Evolutionary conservation across 1,139 yeast genomes (phyloP).

Genomic region (Taphrina deformans): DNA sequence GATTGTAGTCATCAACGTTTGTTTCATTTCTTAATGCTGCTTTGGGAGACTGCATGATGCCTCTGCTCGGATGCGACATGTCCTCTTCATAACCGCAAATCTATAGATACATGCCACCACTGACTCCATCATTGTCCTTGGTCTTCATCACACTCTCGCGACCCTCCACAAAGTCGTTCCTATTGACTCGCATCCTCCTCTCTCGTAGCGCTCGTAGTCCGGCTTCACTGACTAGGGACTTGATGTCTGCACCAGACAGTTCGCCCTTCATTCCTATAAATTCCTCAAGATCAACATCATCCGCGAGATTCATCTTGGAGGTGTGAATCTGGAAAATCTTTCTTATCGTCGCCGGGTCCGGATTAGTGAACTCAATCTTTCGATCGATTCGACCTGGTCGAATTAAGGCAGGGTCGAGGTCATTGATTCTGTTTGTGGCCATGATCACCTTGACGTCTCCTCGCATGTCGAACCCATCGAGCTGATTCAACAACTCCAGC

Average conservation of each 20-base stretch:
- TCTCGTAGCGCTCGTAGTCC: conserved; percentile 94
- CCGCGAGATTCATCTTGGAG: conserved; percentile 85
- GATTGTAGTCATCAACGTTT: not conserved
- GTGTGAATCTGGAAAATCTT: conserved; percentile 93
- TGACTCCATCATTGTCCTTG: conserved; percentile 94
- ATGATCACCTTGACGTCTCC: conserved; percentile 98
- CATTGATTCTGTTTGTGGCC: conserved; percentile 97
- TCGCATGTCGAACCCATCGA: conserved; percentile 97
- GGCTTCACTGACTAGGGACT: conserved; percentile 97
- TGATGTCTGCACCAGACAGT: conserved; percentile 95
- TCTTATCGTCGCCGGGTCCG: conserved; percentile 88
- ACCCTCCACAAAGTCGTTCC: conserved; percentile 90
- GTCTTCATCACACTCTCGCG: conserved; percentile 96
- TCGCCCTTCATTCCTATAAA: conserved; percentile 92
- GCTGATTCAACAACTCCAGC: conserved; percentile 93
- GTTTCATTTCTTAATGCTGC: not conserved
- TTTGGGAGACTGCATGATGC: not conserved
- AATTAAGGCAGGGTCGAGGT: conserved; percentile 93
- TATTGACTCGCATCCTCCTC: conserved; percentile 97
- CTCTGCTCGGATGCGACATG: not conserved
- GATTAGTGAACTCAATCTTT: conserved; percentile 93
- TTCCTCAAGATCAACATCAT: conserved; percentile 86
- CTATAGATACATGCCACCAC: conserved; percentile 77
- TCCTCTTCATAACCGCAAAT: too few relatives aligned
- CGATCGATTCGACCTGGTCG: conserved; percentile 99